Base-by-base conservation (phyloP, 1,284 basidiomycete species). In the Puccinia coronata region DNA sequence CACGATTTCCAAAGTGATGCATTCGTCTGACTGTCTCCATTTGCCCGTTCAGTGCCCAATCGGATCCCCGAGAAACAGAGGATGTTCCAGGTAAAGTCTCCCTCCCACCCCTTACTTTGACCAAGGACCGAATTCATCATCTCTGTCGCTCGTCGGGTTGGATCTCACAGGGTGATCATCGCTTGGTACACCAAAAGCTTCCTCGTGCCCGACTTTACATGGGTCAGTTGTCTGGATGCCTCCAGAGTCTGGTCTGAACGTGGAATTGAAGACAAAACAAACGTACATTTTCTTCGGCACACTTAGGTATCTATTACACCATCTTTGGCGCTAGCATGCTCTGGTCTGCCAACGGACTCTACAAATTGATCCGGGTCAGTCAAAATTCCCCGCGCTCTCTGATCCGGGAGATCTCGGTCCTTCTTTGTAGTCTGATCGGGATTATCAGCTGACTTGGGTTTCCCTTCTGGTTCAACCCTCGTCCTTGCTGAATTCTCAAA, bases 121-220 rank as follows among this genome's bases (percentile, higher is more conserved):
- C n/a, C 41, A 43, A 34, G 23, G n/a, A 25, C 57, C 41, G 20
- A 2, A 12, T 16, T 49, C 25, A 70, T 47, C 1, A 16, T 12
- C 2, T 23, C 41, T 39, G 59, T 65, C 18, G 18, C 14, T 70
- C 9, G 36, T 34, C 28, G 57, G 6, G 28, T 59, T 31, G 57
- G 28, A 3, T 67, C 43, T 67, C 16, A 11, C 63, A 84, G 84
- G 43, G 72, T 36, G 83, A 84, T 71, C 74, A 75, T 49, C 82
- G 84, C 25, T 65, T 82, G 47, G 84, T 85, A 61, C 84, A 81
- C 83, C 84, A 84, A 61, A 84, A 84, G 82, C 59, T 81, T 39
- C 84, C 84, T 25, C 79, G 84, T 14, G 83, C 83, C 9, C 73
- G 83, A 28, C 82, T 85, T 51, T 85, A 85, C 82, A 83, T 84